These are phyloP conservation scores for Tuber magnatum DNA, from an alignment of 495 filamentous ascomycete species.

Conservation along the genomic window DNA sequence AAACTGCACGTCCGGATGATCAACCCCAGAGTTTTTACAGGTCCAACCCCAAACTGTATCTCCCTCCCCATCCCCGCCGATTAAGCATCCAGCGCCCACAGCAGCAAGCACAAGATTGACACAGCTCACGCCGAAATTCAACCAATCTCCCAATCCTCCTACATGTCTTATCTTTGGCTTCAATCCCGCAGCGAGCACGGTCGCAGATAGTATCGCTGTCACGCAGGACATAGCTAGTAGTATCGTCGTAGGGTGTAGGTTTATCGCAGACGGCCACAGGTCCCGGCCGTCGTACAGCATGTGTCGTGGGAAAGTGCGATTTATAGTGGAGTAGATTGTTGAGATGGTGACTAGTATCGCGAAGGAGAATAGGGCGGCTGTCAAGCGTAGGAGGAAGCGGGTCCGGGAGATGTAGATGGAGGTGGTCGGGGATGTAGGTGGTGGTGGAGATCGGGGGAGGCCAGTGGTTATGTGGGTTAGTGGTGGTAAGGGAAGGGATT, in stretches of 20 bases:
- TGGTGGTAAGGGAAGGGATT: not conserved
- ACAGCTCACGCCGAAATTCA: constrained; percentile 21
- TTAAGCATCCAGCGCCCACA: constrained; percentile 14
- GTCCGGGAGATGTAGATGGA: constrained; percentile 28
- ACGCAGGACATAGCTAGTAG: constrained; percentile 25
- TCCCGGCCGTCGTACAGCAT: constrained; percentile 19
- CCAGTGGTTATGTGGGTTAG: constrained; percentile 11
- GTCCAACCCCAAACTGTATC: constrained; percentile 29
- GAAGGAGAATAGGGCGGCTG: constrained; percentile 24
- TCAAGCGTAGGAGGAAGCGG: constrained; percentile 30
- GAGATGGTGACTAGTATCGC: constrained; percentile 24
- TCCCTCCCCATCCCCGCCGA: constrained; percentile 17
- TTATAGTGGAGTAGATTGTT: constrained; percentile 28
- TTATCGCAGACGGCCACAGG: constrained; percentile 27
- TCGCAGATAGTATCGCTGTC: constrained; percentile 24
- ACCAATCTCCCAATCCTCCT: constrained; percentile 23
- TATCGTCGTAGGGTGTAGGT: constrained; percentile 24
- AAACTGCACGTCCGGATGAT: constrained; percentile 30
- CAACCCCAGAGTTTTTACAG: constrained; percentile 19
- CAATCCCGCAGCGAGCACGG: constrained; percentile 26
- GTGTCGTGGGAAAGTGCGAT: constrained; percentile 13
- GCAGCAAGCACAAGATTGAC: constrained; percentile 24
- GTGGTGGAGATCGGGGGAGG: constrained; percentile 12
- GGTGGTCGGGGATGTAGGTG: constrained; percentile 21
- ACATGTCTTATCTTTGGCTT: constrained; percentile 26